These are phyloP conservation scores for Pholiota molesta DNA, from an alignment of 768 basidiomycete genomes.

Conservation along the genomic window DNA sequence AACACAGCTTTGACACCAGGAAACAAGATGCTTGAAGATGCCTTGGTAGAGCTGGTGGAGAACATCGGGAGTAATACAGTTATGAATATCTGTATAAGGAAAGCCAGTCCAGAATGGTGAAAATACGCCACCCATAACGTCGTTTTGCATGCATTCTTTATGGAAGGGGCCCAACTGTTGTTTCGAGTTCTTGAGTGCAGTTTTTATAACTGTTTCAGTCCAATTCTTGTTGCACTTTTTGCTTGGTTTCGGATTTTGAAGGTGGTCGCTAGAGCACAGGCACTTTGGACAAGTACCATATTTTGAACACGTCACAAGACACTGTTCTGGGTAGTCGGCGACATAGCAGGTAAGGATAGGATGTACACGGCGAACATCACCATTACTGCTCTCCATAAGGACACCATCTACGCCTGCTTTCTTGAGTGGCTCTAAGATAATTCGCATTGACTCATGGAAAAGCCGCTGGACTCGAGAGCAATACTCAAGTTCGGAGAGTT, in stretches of 20 bases:
- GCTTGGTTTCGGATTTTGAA: not conserved
- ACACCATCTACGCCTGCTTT: conserved; percentile 36
- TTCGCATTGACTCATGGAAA: conserved; percentile 38
- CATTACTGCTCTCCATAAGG: conserved; percentile 36
- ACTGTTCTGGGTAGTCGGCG: conserved; percentile 44
- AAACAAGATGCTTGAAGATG: conserved; percentile 20
- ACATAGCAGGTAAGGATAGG: conserved; percentile 25
- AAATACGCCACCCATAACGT: conserved; percentile 21
- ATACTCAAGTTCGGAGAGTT: conserved; percentile 3
- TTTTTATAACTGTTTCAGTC: too few species aligned
- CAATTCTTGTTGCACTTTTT: too few species aligned
- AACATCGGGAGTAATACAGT: conserved; percentile 20
- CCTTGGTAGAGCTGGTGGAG: conserved; percentile 27
- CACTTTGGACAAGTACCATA: conserved; percentile 26
- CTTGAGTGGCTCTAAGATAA: conserved; percentile 33
- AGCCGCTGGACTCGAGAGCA: conserved; percentile 26
- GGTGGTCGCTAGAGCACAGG: conserved; percentile 3
- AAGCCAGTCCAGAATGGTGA: conserved; percentile 22
- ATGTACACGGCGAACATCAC: conserved; percentile 25
- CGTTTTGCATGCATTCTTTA: conserved; percentile 19
- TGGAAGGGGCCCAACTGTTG: too few species aligned
- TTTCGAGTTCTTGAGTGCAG: too few species aligned
- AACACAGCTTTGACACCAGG: conserved; percentile 16
- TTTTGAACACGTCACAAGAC: conserved; percentile 34
- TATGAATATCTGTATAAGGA: conserved; percentile 19